Percentiles rank a stretch among this genome's conserved stretches.
phyloP scores from a whole-genome alignment of 306 rosid species.

The Mucuna pruriens region DNA sequence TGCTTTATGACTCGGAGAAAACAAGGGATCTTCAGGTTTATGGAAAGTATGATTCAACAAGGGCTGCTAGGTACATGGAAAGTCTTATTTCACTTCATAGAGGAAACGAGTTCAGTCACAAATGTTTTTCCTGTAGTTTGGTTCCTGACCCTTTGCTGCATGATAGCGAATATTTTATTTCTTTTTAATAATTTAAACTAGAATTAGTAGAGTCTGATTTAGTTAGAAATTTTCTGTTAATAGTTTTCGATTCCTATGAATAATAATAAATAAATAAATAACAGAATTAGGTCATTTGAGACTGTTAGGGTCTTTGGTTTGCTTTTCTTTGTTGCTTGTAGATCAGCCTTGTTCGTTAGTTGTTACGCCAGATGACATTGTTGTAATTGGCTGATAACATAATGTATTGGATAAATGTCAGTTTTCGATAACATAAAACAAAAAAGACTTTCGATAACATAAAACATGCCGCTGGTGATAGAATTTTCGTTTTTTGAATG shows the following conservation, averaged over 20 bases:
- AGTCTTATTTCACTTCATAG: conserved; percentile 38
- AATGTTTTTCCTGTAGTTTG: conserved; percentile 24
- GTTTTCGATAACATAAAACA: no score
- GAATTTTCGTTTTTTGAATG: neutral
- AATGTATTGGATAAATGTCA: neutral
- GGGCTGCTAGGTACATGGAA: conserved; percentile 33
- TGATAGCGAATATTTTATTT: neutral
- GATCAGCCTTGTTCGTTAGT: neutral
- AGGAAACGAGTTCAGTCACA: neutral
- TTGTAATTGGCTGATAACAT: neutral
- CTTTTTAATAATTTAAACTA: neutral
- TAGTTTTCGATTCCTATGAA: no score
- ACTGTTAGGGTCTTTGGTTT: neutral
- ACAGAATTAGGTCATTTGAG: no score
- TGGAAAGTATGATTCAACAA: conserved; percentile 37
- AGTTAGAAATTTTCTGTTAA: no score
- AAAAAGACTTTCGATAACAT: no score
- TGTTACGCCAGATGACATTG: neutral
- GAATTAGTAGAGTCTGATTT: no score
- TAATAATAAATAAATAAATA: no score
- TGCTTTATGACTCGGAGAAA: neutral
- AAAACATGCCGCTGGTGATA: neutral
- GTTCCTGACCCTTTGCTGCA: conserved; percentile 33
- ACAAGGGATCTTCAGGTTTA: conserved; percentile 35
- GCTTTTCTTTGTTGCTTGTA: neutral